A percentile compares a stretch with the other conserved stretches of the same genome.
Conservation (phyloP, 208 protist genomes). For the Trypanosoma mega region DNA sequence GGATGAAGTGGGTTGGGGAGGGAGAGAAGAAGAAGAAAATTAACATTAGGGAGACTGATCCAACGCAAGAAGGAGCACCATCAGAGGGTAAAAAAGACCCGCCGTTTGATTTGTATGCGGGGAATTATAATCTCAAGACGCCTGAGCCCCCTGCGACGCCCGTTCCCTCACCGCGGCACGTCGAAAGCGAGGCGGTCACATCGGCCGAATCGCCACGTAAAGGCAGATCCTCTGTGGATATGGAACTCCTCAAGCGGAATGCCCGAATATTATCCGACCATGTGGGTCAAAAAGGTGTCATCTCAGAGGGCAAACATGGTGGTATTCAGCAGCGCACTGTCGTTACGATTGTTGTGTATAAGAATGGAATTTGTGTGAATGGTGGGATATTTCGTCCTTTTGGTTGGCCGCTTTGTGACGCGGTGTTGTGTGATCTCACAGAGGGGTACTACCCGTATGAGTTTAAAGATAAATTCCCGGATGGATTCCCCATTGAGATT, state of each 20-base stretch:
- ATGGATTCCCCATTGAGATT: slow-evolving; percentile 88
- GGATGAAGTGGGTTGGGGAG: slow-evolving; percentile 38
- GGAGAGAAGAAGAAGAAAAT: slow-evolving; percentile 2
- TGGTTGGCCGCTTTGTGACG: slow-evolving; percentile 84
- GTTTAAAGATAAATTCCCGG: slow-evolving; percentile 92
- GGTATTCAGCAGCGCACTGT: slow-evolving; percentile 74
- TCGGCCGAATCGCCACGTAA: not conserved
- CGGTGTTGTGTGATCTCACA: slow-evolving; percentile 85
- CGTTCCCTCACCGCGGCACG: not conserved
- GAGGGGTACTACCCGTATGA: slow-evolving; percentile 95
- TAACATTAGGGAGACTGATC: not conserved
- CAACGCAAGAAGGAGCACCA: not conserved
- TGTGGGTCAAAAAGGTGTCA: slow-evolving; percentile 73
- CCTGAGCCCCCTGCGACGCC: slow-evolving; percentile 13
- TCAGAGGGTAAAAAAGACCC: slow-evolving; percentile 2
- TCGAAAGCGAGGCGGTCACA: not conserved
- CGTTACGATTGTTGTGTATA: slow-evolving; percentile 82
- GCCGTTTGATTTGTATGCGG: slow-evolving; percentile 47
- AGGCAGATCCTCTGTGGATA: slow-evolving; percentile 35
- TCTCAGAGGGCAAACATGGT: slow-evolving; percentile 53
- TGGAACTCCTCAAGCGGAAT: slow-evolving; percentile 63
- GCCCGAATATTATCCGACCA: slow-evolving; percentile 85
- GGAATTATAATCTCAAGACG: slow-evolving; percentile 25
- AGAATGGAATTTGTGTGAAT: slow-evolving; percentile 91
- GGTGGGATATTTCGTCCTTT: slow-evolving; percentile 84